Conservation (phyloP, 495 filamentous ascomycete genomes). For the Tuber umbilicatum region DNA sequence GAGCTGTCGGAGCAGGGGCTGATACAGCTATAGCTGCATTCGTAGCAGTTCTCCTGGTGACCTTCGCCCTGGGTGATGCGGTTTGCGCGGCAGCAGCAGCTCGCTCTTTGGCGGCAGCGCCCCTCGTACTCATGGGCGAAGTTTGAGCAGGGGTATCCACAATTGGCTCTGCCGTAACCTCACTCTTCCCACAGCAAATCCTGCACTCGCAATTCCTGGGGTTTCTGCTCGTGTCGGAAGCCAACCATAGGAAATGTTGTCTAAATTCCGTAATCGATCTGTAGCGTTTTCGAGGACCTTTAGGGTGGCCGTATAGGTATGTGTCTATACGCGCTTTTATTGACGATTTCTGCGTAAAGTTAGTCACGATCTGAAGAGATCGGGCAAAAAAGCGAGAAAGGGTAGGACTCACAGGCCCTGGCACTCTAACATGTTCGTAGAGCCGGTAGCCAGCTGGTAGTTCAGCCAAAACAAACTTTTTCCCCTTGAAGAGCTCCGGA, state of each 20-base stretch:
- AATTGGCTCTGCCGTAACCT: slow-evolving; percentile 9
- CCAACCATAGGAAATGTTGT: slow-evolving; percentile 56
- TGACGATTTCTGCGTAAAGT: background rate
- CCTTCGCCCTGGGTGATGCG: slow-evolving; percentile 12
- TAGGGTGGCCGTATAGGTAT: slow-evolving; percentile 58
- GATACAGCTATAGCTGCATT: slow-evolving; percentile 15
- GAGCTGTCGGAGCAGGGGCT: slow-evolving; percentile 8
- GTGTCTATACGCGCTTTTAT: slow-evolving; percentile 51
- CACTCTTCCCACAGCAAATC: slow-evolving; percentile 44
- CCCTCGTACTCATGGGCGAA: slow-evolving; percentile 28
- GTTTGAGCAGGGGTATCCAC: slow-evolving; percentile 26
- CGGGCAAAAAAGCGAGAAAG: background rate
- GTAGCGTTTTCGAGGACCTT: slow-evolving; percentile 54
- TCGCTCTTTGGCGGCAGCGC: slow-evolving; percentile 17
- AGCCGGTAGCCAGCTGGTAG: slow-evolving; percentile 55
- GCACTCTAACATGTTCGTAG: slow-evolving; percentile 51
- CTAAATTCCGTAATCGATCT: slow-evolving; percentile 57
- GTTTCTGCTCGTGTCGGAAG: slow-evolving; percentile 50
- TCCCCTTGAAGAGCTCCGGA: slow-evolving; percentile 42
- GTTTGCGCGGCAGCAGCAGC: slow-evolving; percentile 10
- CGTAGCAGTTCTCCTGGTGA: slow-evolving; percentile 18
- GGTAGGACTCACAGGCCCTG: slow-evolving; percentile 25
- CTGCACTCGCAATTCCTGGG: slow-evolving; percentile 55
- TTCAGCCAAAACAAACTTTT: slow-evolving; percentile 48
- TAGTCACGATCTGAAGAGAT: background rate